Conservation (phyloP, 2,329 filamentous ascomycete species). For the Arachnopeziza araneosa region DNA sequence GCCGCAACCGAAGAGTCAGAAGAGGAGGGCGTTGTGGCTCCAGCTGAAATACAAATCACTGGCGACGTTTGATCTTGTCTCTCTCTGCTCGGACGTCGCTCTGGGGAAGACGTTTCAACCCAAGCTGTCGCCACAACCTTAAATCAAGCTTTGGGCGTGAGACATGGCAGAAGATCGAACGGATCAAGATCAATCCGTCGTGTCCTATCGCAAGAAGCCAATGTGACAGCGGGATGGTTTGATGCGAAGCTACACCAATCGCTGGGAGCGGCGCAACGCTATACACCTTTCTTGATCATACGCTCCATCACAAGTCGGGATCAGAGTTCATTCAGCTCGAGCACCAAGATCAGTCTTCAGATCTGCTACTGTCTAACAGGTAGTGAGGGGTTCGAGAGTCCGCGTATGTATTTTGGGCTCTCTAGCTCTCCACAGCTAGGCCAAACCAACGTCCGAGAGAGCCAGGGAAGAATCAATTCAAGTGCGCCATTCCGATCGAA, state of each 20-base stretch:
- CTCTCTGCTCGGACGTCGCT: neutral
- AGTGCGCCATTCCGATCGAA: neutral
- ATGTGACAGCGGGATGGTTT: neutral
- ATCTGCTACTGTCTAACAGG: no score
- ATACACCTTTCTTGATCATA: neutral
- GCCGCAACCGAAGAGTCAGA: neutral
- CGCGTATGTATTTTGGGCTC: no score
- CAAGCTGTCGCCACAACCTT: neutral
- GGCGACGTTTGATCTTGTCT: neutral
- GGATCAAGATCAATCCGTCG: neutral
- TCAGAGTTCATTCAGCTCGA: no score
- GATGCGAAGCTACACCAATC: neutral
- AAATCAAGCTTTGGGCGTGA: neutral
- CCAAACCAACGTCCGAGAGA: neutral
- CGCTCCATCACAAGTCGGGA: no score
- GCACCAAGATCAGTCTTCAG: no score
- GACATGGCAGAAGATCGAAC: neutral
- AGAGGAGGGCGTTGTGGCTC: no score
- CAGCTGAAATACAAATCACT: neutral
- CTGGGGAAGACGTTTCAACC: neutral
- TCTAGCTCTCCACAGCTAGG: no score
- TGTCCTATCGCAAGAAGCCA: neutral
- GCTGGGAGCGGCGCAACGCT: neutral
- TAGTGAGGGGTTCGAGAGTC: no score
- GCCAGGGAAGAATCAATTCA: neutral